phyloP scores from a whole-genome alignment of 306 rosid genomes.

The Acmispon strigosus region DNA sequence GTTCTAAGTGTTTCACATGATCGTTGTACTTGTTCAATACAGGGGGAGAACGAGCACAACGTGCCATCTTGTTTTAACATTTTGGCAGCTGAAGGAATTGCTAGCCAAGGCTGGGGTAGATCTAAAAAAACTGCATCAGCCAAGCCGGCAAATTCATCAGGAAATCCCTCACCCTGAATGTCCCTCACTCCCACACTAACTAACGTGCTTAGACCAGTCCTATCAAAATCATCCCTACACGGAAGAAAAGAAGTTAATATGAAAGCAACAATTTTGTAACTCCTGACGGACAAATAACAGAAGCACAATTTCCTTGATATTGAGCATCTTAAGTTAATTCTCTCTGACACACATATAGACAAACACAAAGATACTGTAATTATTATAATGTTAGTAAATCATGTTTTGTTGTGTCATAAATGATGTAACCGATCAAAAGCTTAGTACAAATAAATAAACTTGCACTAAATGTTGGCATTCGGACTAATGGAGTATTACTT shows the following conservation, averaged over 20 bases:
- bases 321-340: neutral
- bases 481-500: neutral
- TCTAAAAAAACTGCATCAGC: slow-evolving; percentile 7
- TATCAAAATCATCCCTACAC: neutral
- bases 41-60: neutral
- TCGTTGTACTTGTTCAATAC: slow-evolving; percentile 2
- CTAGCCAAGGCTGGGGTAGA: slow-evolving; percentile 10
- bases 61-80: slow-evolving; percentile 3
- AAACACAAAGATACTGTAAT: too few relatives aligned
- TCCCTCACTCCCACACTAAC: slow-evolving; percentile 3
- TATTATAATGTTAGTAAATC: too few relatives aligned
- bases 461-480: neutral
- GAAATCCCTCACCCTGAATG: slow-evolving; percentile 13
- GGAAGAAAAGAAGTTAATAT: neutral
- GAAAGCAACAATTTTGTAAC: neutral
- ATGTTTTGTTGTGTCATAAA: too few relatives aligned
- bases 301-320: neutral
- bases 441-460: neutral
- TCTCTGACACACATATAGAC: neutral
- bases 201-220: neutral
- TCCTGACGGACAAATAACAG: neutral
- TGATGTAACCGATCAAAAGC: neutral
- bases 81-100: slow-evolving; percentile 4
- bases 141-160: neutral
- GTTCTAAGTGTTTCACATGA: neutral